These are phyloP conservation scores for Aspergillus flavus DNA, from an alignment of 2,329 filamentous ascomycete genomes.

Conservation along the genomic window DNA sequence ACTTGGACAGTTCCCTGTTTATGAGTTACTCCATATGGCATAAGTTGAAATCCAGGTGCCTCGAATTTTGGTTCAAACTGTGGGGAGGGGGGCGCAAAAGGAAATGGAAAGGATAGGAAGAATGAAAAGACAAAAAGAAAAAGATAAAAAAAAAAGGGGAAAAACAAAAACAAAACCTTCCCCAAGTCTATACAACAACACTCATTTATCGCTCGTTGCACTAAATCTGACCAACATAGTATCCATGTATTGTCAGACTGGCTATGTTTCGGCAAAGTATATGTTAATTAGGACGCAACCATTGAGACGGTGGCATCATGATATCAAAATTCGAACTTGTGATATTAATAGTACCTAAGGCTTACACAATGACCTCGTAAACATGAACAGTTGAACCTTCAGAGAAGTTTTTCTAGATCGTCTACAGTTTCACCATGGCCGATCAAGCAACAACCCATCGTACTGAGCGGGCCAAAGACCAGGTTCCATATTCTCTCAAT, in stretches of 20 bases:
- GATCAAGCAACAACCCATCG: slow-evolving; percentile 32
- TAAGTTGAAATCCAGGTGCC: neutral
- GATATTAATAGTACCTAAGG: neutral
- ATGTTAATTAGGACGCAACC: neutral
- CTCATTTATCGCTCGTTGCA: neutral
- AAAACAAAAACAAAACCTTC: neutral
- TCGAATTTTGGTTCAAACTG: slow-evolving; percentile 2
- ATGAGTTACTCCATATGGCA: neutral
- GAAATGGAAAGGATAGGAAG: neutral
- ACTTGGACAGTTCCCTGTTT: neutral
- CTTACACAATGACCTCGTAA: neutral
- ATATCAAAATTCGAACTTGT: neutral
- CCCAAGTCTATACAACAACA: neutral
- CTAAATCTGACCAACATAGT: neutral
- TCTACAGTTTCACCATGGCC: slow-evolving; percentile 29
- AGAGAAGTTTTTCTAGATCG: slow-evolving; percentile 31
- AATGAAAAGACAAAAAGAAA: neutral
- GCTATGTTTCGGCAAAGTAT: neutral
- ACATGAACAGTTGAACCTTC: neutral
- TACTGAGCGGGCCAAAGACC: slow-evolving; percentile 16
- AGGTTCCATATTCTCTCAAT: neutral
- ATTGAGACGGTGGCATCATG: neutral
- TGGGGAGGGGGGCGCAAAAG: neutral
- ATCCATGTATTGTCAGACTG: neutral
- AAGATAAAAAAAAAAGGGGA: neutral